Evolutionary conservation across 257 asterid species (phyloP).

Genomic region (Craterostigma plantagineum): DNA sequence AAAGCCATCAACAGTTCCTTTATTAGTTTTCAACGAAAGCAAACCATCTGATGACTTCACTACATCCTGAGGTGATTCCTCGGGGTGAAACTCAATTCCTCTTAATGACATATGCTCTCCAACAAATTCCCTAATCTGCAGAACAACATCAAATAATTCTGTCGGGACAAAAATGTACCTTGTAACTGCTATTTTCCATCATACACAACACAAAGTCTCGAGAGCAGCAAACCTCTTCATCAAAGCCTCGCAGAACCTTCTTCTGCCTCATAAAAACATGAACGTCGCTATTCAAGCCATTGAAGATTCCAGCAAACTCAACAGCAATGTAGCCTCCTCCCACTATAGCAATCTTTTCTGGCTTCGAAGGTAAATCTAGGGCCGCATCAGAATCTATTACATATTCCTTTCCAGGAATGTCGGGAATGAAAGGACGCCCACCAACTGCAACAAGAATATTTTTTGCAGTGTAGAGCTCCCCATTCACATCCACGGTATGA

Average conservation of each 20-base stretch:
- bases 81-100: slow-evolving; percentile 75
- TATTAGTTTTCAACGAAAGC: slow-evolving; percentile 66
- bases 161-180: slow-evolving; percentile 5
- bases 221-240: slow-evolving; percentile 58
- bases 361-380: slow-evolving; percentile 78
- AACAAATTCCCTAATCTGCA: slow-evolving; percentile 82
- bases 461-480: slow-evolving; percentile 77
- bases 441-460: slow-evolving; percentile 86
- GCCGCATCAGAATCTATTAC: slow-evolving; percentile 96
- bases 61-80: slow-evolving; percentile 77
- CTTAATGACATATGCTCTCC: slow-evolving; percentile 83
- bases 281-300: slow-evolving; percentile 70
- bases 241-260: slow-evolving; percentile 82
- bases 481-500: slow-evolving; percentile 78
- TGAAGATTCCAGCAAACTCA: slow-evolving; percentile 98
- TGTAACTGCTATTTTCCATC: slow-evolving; percentile 5
- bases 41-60: slow-evolving; percentile 65
- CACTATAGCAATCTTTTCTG: slow-evolving; percentile 73
- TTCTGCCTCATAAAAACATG: slow-evolving; percentile 92
- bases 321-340: slow-evolving; percentile 98
- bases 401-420: slow-evolving; percentile 78
- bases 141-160: slow-evolving; percentile 8
- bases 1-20: slow-evolving; percentile 73
- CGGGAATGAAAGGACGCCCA: slow-evolving; percentile 94
- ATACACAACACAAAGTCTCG: too few relatives aligned